Evolutionary conservation across 805 yeast genomes (phyloP).

Genomic region (Candida boleticola): DNA sequence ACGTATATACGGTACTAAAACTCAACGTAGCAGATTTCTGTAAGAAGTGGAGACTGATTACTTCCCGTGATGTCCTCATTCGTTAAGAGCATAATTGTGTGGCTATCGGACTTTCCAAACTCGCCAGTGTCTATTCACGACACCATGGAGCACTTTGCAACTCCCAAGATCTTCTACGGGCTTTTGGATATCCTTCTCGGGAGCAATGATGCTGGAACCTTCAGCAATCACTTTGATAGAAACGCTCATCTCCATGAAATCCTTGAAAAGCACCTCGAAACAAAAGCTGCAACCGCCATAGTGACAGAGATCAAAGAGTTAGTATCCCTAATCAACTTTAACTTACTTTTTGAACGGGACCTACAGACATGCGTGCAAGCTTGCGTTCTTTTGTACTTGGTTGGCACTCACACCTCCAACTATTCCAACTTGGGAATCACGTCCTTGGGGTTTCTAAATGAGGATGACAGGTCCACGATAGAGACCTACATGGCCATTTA

Average conservation of each 20-base stretch:
- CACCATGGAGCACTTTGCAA: conserved; percentile 7
- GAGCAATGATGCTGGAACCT: too few relatives aligned
- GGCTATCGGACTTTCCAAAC: conserved; percentile 23
- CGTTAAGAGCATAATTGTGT: conserved; percentile 16
- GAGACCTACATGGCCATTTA: conserved; percentile 7
- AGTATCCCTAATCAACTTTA: conserved; percentile 9
- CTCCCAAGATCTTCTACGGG: conserved; percentile 3
- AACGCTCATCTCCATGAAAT: background rate
- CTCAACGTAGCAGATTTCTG: too few relatives aligned
- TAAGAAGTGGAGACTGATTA: too few relatives aligned
- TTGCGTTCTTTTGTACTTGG: conserved; percentile 15
- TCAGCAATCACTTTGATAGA: too few relatives aligned
- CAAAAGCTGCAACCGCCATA: conserved; percentile 2
- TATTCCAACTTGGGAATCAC: conserved; percentile 18
- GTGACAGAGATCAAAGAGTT: conserved; percentile 1
- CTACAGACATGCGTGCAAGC: conserved; percentile 12
- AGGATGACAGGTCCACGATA: conserved; percentile 13
- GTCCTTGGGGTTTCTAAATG: conserved; percentile 15
- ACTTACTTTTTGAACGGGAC: conserved; percentile 15
- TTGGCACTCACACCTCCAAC: conserved; percentile 21
- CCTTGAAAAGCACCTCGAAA: background rate
- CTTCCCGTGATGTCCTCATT: conserved; percentile 7
- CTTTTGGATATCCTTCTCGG: too few relatives aligned
- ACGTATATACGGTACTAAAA: too few relatives aligned
- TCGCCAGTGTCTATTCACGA: conserved; percentile 18